Base-by-base conservation (phyloP, 306 rosid species). In the Begonia masoniana region DNA sequence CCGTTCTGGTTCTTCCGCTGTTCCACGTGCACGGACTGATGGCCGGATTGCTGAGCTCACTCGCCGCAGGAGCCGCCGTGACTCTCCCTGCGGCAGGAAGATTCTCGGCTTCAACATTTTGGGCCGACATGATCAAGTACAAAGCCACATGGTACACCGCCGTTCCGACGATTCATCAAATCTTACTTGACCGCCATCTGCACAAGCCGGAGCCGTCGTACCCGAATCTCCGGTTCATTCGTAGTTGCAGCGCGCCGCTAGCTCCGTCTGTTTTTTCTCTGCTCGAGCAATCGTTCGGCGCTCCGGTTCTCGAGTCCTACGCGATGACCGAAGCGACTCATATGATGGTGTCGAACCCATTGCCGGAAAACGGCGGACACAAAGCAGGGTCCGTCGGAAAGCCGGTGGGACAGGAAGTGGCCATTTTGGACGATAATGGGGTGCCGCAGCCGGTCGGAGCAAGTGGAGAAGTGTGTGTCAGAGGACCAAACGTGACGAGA, bases 301-400 rank as follows among this genome's bases (percentile, higher is more conserved):
- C 97, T 9, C 94, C 97, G 16, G 97, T 85, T 39, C 60, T 91
- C 65, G 97, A 91, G 68, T 82, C 97, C 0, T 91, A 91, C 53
- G 97, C 97, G 1, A 91, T 91, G 97, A 91, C 97, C 0, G 97
- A 91, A 45, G 97, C 97, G 10, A 11, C 94, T 4, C 97, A 91
- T 79, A 56, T 71, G 0, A 85, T 85, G 97, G 42, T 78, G 0
- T 83, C 97, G 15, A 91, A 83, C 56, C 97, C 94, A 36, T 62
- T 91, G 35, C 94, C 92, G 21, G 74, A 73, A 24, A 76, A 85
- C 17, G 97, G 97, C 15, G 63, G 46, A 7, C 94, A 85, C 68
- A 91, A 83, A 24, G 53, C 96, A 39, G 96, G 97, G 73, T 85
- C 97, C 3, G 97, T 85, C 2, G 97, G 97, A 4, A 73, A 57